Percentiles rank a stretch among this genome's conserved stretches.
phyloP scores from a whole-genome alignment of 768 basidiomycete species.

The Leccinum barrowsii region DNA sequence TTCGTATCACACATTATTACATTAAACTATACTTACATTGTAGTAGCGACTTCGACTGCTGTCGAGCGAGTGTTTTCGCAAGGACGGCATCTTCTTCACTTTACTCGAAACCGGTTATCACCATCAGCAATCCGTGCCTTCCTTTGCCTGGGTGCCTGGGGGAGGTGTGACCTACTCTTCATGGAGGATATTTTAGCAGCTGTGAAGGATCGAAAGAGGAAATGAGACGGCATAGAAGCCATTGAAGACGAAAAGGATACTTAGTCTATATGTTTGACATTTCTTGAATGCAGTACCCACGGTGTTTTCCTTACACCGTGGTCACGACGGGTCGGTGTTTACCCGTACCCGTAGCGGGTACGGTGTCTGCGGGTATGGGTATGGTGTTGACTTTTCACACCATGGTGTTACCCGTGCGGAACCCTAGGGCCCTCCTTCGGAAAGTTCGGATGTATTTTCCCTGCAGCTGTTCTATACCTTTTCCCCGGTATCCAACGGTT shows the following conservation, averaged over 20 bases:
- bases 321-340: neutral
- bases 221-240: neutral
- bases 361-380: too few relatives aligned
- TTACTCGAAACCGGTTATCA: neutral
- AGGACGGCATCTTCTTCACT: neutral
- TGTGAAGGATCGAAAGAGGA: neutral
- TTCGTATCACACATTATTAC: neutral
- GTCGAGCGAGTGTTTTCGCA: neutral
- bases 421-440: too few relatives aligned
- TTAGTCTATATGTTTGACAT: neutral
- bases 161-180: neutral
- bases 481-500: constrained; percentile 61
- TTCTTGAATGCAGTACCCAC: neutral
- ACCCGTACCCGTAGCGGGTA: too few relatives aligned
- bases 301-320: neutral
- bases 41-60: neutral
- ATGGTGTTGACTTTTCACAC: too few relatives aligned
- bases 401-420: too few relatives aligned
- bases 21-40: neutral
- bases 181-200: neutral
- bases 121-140: neutral
- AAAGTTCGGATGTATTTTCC: constrained; percentile 72
- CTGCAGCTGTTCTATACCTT: constrained; percentile 52
- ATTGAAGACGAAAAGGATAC: neutral
- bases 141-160: neutral